Percentiles rank a stretch among this genome's conserved stretches.
Conservation (phyloP, 2,329 filamentous ascomycete genomes). For the Xylaria sp. region DNA sequence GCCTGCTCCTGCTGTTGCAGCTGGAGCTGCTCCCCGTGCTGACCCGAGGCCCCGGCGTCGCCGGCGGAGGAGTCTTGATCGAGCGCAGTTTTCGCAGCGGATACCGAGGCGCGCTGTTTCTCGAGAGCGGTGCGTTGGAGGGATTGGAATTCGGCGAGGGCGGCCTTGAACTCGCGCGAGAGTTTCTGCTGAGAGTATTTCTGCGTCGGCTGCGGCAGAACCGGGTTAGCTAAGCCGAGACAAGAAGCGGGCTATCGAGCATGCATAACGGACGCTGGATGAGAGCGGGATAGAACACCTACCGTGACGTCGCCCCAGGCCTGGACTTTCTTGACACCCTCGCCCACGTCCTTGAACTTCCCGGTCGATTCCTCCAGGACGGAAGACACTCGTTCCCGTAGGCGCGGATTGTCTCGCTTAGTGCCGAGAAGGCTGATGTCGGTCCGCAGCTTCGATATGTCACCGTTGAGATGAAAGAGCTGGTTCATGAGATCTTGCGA, state of each 20-base stretch:
- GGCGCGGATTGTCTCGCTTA: constrained; percentile 87
- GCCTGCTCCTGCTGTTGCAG: constrained; percentile 69
- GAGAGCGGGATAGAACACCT: constrained; percentile 48
- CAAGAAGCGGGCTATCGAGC: neutral
- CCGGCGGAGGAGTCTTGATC: constrained; percentile 63
- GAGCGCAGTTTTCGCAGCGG: constrained; percentile 82
- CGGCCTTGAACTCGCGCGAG: constrained; percentile 89
- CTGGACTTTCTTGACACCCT: constrained; percentile 92
- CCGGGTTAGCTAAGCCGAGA: constrained; percentile 20
- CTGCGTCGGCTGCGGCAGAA: constrained; percentile 77
- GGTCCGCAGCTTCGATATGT: constrained; percentile 84
- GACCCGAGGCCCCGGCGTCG: constrained; percentile 42
- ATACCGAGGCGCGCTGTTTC: constrained; percentile 88
- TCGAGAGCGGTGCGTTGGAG: constrained; percentile 92
- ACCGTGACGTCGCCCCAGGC: constrained; percentile 86
- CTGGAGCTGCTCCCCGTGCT: constrained; percentile 58
- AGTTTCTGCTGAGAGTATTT: constrained; percentile 97
- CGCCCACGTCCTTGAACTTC: constrained; percentile 90
- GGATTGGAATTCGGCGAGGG: constrained; percentile 88
- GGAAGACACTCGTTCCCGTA: constrained; percentile 89
- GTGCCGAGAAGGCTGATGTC: constrained; percentile 90
- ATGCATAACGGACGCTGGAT: neutral
- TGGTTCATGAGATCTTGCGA: constrained; percentile 87
- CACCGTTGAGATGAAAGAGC: constrained; percentile 88
- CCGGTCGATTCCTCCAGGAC: constrained; percentile 86